Evolutionary conservation across 2,329 filamentous ascomycete genomes (phyloP).

Genomic region (Fusarium aywerte): DNA sequence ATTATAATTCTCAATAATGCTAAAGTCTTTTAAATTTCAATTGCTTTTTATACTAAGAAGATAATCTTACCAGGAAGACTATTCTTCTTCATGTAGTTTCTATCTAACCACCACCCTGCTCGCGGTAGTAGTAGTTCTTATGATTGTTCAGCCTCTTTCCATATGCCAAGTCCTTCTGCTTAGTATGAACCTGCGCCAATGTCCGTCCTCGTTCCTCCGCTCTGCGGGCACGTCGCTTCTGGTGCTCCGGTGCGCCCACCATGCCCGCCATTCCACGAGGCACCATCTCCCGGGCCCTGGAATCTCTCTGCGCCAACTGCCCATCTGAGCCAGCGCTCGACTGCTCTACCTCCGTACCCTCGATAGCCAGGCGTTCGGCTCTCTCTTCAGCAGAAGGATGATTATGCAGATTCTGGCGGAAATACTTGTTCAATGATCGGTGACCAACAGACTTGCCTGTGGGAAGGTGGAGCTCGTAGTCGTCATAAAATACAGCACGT

Average conservation of each 20-base stretch:
- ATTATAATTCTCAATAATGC: too few relatives aligned
- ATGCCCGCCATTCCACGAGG: conserved; percentile 80
- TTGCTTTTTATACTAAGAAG: not conserved
- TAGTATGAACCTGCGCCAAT: conserved; percentile 69
- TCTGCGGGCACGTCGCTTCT: conserved; percentile 74
- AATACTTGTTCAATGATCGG: conserved; percentile 87
- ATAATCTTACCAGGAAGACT: not conserved
- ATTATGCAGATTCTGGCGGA: conserved; percentile 88
- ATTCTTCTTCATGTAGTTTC: not conserved
- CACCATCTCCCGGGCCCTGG: conserved; percentile 65
- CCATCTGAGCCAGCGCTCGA: conserved; percentile 50
- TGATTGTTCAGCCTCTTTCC: conserved; percentile 82
- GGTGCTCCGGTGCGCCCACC: conserved; percentile 78
- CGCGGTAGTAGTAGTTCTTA: conserved; percentile 67
- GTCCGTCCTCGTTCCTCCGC: conserved; percentile 77
- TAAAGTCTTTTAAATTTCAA: too few relatives aligned
- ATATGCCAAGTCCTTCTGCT: conserved; percentile 74
- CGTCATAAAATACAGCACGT: conserved; percentile 86
- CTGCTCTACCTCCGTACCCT: conserved; percentile 49
- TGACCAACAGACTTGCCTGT: conserved; percentile 91
- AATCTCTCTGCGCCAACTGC: conserved; percentile 52
- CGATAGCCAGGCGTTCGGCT: conserved; percentile 72
- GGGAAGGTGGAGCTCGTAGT: conserved; percentile 93
- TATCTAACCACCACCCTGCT: conserved; percentile 56
- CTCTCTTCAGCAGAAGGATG: conserved; percentile 84